Evolutionary conservation across 306 rosid species (phyloP).

Genomic region (Albizia julibrissin): DNA sequence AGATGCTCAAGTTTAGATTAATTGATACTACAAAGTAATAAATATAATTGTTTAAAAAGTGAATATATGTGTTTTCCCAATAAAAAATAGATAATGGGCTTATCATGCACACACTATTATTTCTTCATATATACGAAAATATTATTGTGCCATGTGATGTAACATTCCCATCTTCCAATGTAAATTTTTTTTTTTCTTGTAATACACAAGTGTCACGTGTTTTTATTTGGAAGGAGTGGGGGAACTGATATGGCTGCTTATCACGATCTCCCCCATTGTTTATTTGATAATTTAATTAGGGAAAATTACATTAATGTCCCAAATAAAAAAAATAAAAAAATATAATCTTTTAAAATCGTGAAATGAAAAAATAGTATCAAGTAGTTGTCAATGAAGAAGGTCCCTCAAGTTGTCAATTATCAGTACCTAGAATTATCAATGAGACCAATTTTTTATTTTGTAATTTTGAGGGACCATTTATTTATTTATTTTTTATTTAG

Average conservation of each 20-base stretch:
- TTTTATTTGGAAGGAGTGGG: slow-evolving; percentile 27
- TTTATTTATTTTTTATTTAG: no score
- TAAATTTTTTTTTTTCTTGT: not conserved
- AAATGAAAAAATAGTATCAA: no score
- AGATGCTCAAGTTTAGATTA: not conserved
- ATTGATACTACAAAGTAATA: not conserved
- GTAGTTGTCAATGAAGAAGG: no score
- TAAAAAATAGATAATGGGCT: not conserved
- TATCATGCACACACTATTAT: not conserved
- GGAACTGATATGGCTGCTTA: slow-evolving; percentile 16
- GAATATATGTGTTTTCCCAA: no score
- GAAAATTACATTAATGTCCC: no score
- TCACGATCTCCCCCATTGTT: not conserved
- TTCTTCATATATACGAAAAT: not conserved
- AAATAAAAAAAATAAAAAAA: no score
- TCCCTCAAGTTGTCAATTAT: no score
- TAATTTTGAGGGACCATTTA: no score
- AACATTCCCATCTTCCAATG: not conserved
- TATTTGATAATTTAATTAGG: slow-evolving; percentile 3
- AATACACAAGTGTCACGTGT: slow-evolving; percentile 43
- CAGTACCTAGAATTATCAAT: no score
- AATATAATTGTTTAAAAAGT: no score
- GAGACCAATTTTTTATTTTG: no score
- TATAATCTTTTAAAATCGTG: no score
- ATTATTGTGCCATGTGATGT: not conserved